phyloP scores from a whole-genome alignment of 2,329 filamentous ascomycete species.

The Ophiostoma sp. region DNA sequence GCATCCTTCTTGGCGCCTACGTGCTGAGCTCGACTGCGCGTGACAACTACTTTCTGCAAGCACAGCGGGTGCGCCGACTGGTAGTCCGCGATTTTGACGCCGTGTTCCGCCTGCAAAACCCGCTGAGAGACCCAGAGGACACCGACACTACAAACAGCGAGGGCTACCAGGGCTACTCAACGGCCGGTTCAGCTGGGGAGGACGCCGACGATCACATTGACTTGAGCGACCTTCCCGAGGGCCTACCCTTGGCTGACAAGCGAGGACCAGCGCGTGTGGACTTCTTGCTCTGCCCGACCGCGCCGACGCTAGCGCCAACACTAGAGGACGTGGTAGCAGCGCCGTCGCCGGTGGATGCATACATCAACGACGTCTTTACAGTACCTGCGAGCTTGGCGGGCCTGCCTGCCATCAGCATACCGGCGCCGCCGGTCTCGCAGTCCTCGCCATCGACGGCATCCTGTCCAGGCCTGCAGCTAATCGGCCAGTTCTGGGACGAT shows the following conservation, averaged over 20 bases:
- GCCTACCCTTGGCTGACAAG: constrained; percentile 49
- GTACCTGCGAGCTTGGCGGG: constrained; percentile 92
- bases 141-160: constrained; percentile 58
- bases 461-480: constrained; percentile 62
- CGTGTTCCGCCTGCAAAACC: constrained; percentile 66
- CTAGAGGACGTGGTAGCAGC: constrained; percentile 30
- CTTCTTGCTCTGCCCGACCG: constrained; percentile 80
- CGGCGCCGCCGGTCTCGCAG: constrained; percentile 43
- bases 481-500: constrained; percentile 79
- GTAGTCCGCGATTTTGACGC: constrained; percentile 82
- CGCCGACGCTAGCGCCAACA: constrained; percentile 53
- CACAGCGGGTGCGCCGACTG: constrained; percentile 77
- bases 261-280: constrained; percentile 64
- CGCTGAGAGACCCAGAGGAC: constrained; percentile 60
- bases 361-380: constrained; percentile 92
- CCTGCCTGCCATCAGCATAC: constrained; percentile 80
- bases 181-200: not conserved
- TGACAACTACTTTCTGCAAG: constrained; percentile 94
- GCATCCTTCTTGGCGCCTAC: constrained; percentile 86
- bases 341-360: constrained; percentile 62
- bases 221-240: constrained; percentile 54
- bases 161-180: constrained; percentile 10
- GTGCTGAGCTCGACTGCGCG: constrained; percentile 84
- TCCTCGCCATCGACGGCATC: constrained; percentile 10
- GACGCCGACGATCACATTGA: constrained; percentile 39